These are phyloP conservation scores for Daldinia sp. DNA, from an alignment of 2,329 filamentous ascomycete species.

Conservation along the genomic window DNA sequence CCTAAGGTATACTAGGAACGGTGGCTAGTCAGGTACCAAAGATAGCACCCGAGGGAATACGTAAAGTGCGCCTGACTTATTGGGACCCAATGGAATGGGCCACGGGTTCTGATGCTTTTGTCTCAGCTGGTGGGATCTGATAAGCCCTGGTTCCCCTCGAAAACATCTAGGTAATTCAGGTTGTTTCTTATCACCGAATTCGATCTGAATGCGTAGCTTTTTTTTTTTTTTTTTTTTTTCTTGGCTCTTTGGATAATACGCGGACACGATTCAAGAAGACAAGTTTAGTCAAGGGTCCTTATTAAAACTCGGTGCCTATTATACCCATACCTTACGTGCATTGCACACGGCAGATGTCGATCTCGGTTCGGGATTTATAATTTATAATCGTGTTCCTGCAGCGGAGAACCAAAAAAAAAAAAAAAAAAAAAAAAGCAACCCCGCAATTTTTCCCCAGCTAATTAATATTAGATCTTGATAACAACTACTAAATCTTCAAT, in stretches of 20 bases:
- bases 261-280: not conserved
- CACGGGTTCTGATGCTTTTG: conserved; percentile 7
- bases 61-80: not conserved
- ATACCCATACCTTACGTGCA: not conserved
- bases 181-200: conserved; percentile 23
- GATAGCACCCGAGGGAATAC: conserved; percentile 15
- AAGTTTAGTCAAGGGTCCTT: not conserved
- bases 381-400: conserved; percentile 6
- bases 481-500: too few species aligned
- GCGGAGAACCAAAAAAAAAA: not conserved
- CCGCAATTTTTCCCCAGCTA: not conserved
- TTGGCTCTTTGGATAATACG: not conserved
- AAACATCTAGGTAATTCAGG: conserved; percentile 1
- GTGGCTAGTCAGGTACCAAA: conserved; percentile 13
- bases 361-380: conserved; percentile 2
- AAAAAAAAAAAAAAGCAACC: not conserved
- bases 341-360: not conserved
- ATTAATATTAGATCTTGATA: not conserved
- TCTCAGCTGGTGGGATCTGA: conserved; percentile 23
- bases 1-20: too few species aligned
- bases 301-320: not conserved
- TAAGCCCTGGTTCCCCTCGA: not conserved
- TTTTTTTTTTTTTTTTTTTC: conserved; percentile 1
- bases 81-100: conserved; percentile 29
- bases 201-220: conserved; percentile 21